Evolutionary conservation across 2,329 filamentous ascomycete species (phyloP), one percentile per base, ranked within the genome.

Genomic region (Pseudohalonectria lignicola): DNA sequence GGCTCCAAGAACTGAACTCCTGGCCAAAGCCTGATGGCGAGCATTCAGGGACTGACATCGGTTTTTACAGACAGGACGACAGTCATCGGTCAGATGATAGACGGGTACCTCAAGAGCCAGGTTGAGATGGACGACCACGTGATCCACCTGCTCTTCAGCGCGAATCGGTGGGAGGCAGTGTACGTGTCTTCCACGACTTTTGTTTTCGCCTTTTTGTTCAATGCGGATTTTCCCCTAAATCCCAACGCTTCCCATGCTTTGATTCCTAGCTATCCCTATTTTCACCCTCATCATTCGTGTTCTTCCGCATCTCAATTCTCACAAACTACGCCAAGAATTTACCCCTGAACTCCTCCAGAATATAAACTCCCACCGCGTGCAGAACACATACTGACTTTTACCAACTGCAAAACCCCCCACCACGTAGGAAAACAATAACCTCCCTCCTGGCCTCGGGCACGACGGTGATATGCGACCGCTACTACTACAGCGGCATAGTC

Each of bases 401-500:
- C n/a, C n/a, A n/a, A n/a, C n/a, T n/a, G n/a, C n/a, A n/a, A n/a
- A n/a, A n/a, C n/a, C n/a, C n/a, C n/a, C n/a, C n/a, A n/a, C n/a
- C n/a, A n/a, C n/a, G n/a, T n/a, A 76, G 71, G 2, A 62, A 66
- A 47, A 60, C 61, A 36, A 79, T 80, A 33, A 53, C 64, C 15
- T 40, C 59, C 1, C 63, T 74, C 5, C 59, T 95, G 5, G 61
- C 66, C 1, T 57, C 66, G 2, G 88, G 90, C 8, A 79, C 70
- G 16, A 92, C 77, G 0, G 71, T 98, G 23, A 67, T 98, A 29
- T 79, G 90, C 47, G 92, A 98, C 59, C 79, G 92, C 34, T 98
- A 96, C 64, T 94, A 93, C 56, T 90, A 94, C 65, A 92, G 84
- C 16, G 92, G 92, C 39, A 84, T 88, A 41, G 86, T 95, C 36